phyloP scores from a whole-genome alignment of 768 basidiomycete species.

The Leccinum sublutescens region DNA sequence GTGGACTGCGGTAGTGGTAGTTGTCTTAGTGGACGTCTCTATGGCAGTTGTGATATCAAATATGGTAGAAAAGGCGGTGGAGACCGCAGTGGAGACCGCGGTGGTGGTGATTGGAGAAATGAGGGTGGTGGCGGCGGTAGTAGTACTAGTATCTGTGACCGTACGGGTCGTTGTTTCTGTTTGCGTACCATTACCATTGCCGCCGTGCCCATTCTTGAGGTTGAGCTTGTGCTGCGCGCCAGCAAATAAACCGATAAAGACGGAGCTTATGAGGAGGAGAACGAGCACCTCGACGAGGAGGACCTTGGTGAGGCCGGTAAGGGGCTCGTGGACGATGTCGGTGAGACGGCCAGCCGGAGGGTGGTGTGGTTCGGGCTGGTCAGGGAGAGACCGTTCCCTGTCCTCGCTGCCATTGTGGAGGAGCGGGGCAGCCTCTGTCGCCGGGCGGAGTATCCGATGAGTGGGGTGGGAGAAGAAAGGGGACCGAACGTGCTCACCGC shows the following conservation, averaged over 20 bases:
- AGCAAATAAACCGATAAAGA: conserved; percentile 93
- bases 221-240: conserved; percentile 81
- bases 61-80: conserved; percentile 32
- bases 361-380: conserved; percentile 38
- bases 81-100: conserved; percentile 31
- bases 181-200: conserved; percentile 34
- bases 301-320: conserved; percentile 81
- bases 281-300: conserved; percentile 73
- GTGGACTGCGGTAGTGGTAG: conserved; percentile 38
- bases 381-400: conserved; percentile 33
- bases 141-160: conserved; percentile 32
- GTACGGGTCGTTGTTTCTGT: conserved; percentile 34
- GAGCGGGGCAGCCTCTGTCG: conserved; percentile 65
- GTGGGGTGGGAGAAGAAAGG: neutral
- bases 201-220: conserved; percentile 38
- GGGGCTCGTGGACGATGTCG: conserved; percentile 65
- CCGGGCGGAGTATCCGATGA: neutral
- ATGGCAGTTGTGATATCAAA: conserved; percentile 37
- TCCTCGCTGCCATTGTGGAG: conserved; percentile 50
- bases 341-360: conserved; percentile 38
- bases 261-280: conserved; percentile 75
- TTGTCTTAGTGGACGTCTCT: conserved; percentile 40
- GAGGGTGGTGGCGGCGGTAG: conserved; percentile 30
- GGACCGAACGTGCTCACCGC: conserved; percentile 41
- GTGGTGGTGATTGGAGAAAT: conserved; percentile 36